These are phyloP conservation scores for Yamadazyma conglobata DNA, from an alignment of 1,139 yeast genomes.

Conservation along the genomic window DNA sequence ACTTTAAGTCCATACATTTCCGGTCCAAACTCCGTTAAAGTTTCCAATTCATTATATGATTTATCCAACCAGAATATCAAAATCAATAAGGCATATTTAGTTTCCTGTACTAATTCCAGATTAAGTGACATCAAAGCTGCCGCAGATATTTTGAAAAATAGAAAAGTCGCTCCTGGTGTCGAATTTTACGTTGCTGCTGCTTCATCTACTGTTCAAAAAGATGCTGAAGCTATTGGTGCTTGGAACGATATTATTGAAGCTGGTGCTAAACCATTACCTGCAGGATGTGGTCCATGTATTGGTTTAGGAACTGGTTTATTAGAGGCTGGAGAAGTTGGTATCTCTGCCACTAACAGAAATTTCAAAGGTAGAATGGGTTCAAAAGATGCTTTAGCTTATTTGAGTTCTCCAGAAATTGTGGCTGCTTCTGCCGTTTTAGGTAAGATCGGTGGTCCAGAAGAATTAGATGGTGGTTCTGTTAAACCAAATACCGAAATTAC, in stretches of 20 bases:
- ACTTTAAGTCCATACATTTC: slow-evolving; percentile 87
- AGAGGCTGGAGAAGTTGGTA: slow-evolving; percentile 95
- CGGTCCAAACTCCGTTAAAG: slow-evolving; percentile 96
- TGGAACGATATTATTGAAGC: slow-evolving; percentile 89
- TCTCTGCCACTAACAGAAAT: slow-evolving; percentile 96
- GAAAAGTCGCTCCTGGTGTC: slow-evolving; percentile 81
- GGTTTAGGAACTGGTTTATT: slow-evolving; percentile 93
- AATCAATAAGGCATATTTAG: slow-evolving; percentile 91
- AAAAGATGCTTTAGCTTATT: slow-evolving; percentile 89
- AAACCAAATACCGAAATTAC: slow-evolving; percentile 45
- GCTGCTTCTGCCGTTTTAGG: slow-evolving; percentile 97
- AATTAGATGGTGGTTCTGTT: slow-evolving; percentile 58
- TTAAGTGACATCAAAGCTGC: slow-evolving; percentile 92
- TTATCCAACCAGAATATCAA: slow-evolving; percentile 69
- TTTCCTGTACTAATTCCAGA: slow-evolving; percentile 96
- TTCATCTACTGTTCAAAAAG: slow-evolving; percentile 85
- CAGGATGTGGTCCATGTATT: slow-evolving; percentile 99
- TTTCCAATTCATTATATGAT: slow-evolving; percentile 74
- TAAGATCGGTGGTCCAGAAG: slow-evolving; percentile 88
- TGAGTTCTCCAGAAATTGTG: slow-evolving; percentile 96
- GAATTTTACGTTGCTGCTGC: slow-evolving; percentile 98
- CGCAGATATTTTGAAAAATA: slow-evolving; percentile 77
- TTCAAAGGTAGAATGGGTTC: slow-evolving; percentile 99
- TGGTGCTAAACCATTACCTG: slow-evolving; percentile 93
- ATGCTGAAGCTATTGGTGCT: slow-evolving; percentile 86